Conservation (phyloP, 2,329 filamentous ascomycete genomes). For the Neonectria ditissima region DNA sequence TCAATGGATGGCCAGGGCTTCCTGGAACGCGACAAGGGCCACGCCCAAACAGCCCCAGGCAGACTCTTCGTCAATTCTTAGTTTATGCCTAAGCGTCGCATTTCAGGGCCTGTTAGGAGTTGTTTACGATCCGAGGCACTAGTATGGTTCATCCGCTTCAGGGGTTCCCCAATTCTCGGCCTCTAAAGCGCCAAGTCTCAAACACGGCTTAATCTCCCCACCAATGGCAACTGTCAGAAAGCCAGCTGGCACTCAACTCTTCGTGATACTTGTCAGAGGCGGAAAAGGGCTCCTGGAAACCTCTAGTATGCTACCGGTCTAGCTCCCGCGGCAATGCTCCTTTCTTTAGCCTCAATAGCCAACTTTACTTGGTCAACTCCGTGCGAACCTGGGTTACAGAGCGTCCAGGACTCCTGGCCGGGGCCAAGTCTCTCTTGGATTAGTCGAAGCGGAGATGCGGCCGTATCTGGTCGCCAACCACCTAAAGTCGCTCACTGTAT, state of each 20-base stretch:
- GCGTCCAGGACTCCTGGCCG: neutral
- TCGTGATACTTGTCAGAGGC: conserved; percentile 9
- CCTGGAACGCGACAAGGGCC: neutral
- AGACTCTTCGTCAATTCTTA: neutral
- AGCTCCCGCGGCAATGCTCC: neutral
- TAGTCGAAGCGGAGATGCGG: conserved; percentile 6
- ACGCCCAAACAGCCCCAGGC: neutral
- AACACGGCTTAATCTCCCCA: conserved; percentile 1
- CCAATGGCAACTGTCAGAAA: neutral
- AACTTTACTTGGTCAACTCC: neutral
- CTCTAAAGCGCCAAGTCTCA: conserved; percentile 2
- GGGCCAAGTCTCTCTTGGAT: conserved; percentile 12
- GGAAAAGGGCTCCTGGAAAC: neutral
- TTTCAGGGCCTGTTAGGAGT: conserved; percentile 11
- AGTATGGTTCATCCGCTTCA: conserved; percentile 14
- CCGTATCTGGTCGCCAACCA: neutral
- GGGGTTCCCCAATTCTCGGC: neutral
- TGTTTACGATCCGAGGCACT: conserved; percentile 18
- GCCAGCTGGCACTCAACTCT: neutral
- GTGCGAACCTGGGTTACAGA: neutral
- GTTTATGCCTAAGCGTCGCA: neutral
- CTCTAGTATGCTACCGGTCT: neutral
- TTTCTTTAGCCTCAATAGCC: neutral
- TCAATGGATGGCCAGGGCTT: neutral
- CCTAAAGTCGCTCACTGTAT: neutral